These are phyloP conservation scores for Xylariaceae sp. DNA, from an alignment of 2,329 filamentous ascomycete species.

Conservation along the genomic window DNA sequence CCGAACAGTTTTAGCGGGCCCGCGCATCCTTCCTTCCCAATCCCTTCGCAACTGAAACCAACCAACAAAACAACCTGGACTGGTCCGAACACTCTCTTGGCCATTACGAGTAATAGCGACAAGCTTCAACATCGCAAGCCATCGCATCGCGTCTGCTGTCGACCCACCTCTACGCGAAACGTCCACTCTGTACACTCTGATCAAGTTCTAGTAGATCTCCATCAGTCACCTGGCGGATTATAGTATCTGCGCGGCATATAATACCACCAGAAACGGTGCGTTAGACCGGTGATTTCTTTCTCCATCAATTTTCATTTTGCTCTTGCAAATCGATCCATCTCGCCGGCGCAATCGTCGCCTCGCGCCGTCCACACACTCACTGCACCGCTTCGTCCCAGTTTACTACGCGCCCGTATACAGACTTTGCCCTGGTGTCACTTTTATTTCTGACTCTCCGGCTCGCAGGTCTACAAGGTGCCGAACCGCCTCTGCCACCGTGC, in stretches of 20 bases:
- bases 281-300: background rate
- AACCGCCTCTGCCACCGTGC: conserved; percentile 10
- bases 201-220: background rate
- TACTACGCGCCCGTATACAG: background rate
- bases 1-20: background rate
- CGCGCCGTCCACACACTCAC: background rate
- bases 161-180: conserved; percentile 3
- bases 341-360: background rate
- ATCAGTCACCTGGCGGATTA: background rate
- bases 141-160: conserved; percentile 9
- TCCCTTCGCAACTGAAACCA: background rate
- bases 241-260: background rate
- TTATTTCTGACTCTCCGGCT: background rate
- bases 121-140: conserved; percentile 15
- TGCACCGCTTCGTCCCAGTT: background rate
- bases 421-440: background rate
- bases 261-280: background rate
- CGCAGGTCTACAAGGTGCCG: conserved; percentile 5
- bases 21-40: background rate
- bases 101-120: conserved; percentile 6
- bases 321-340: background rate
- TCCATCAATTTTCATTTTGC: background rate
- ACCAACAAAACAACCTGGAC: background rate
- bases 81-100: too few species aligned
- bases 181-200: background rate